A percentile compares a stretch with the other conserved stretches of the same genome.
phyloP scores from a whole-genome alignment of 2,329 filamentous ascomycete species.

The Cylindrodendrum hubeiense region DNA sequence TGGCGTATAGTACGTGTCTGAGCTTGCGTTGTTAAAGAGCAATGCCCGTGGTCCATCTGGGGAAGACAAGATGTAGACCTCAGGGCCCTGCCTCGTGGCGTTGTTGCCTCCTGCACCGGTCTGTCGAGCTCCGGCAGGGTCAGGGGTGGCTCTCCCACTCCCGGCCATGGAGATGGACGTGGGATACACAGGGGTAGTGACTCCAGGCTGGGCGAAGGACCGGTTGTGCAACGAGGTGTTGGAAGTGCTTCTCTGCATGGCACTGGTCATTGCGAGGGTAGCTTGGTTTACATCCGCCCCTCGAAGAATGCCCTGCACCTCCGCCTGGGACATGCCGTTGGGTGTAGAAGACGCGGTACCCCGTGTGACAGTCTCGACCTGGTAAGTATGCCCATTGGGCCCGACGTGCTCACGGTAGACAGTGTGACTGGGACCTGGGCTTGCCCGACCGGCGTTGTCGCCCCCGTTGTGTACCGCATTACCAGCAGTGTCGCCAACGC shows the following conservation, averaged over 20 bases:
- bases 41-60: constrained; percentile 70
- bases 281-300: constrained; percentile 60
- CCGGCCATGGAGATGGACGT: constrained; percentile 52
- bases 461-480: constrained; percentile 37
- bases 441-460: constrained; percentile 47
- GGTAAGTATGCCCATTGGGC: constrained; percentile 50
- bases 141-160: constrained; percentile 63
- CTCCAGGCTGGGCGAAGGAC: constrained; percentile 52
- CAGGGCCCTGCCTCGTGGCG: constrained; percentile 51
- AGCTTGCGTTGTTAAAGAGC: constrained; percentile 63
- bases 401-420: constrained; percentile 50
- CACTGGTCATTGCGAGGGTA: constrained; percentile 60
- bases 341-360: constrained; percentile 28
- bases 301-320: constrained; percentile 61
- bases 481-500: constrained; percentile 51
- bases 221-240: constrained; percentile 57
- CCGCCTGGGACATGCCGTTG: constrained; percentile 53
- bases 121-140: constrained; percentile 50
- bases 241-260: constrained; percentile 65
- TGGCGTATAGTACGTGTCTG: constrained; percentile 66
- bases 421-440: constrained; percentile 48
- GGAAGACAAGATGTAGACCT: constrained; percentile 72
- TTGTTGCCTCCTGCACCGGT: constrained; percentile 43
- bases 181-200: constrained; percentile 56
- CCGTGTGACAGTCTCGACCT: constrained; percentile 52